Base-by-base conservation (phyloP, 768 basidiomycete genomes). In the Cystofilobasidium capitatum region DNA sequence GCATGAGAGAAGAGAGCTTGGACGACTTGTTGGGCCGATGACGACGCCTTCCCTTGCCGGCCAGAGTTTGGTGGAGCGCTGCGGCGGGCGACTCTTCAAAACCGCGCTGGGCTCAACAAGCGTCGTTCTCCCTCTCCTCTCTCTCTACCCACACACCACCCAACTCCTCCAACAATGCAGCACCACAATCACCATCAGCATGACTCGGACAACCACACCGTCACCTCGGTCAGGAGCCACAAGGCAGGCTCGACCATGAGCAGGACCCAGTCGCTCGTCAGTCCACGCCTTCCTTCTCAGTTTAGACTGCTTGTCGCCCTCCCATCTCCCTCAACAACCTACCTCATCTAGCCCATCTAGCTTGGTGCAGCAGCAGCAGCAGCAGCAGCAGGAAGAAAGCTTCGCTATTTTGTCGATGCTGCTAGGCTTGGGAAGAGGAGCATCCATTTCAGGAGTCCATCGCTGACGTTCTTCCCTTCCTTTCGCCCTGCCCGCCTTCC, bases 191-290 rank as follows among this genome's bases (percentile, higher is more conserved):
- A 61, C 3, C 66, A 67, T 37, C 59, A 61, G n/a, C 60, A 67
- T 26, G 61, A 67, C 22, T 61, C 66, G 10, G 66, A 67, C 51
- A 58, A 47, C 39, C 51, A 55, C 51, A 67, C 66, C 5, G 39
- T 67, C 13, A 67, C 66, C 51, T 67, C 66, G 13, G 59, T 67
- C 47, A 39, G 66, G 12, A 63, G 61, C 37, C 68, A 69, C 44
- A 69, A 69, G 58, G 62, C 62, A 33, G 84, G 83, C 61, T 90
- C 88, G 5, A 85, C 89, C 8, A 75, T 87, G 51, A 91, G 89
- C 13, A 82, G 89, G 58, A 85, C 83, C 66, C 88, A 91, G 77
- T 87, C 86, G 3, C 84, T 98, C 65, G 77, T 78, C 62, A 72
- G 77, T 76, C 13, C 35, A 22, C 12, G 0, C 1, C 26, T n/a